Evolutionary conservation across 441 rosid species (phyloP), one percentile per base, ranked within the genome.

Genomic region (Syzygium malaccense): DNA sequence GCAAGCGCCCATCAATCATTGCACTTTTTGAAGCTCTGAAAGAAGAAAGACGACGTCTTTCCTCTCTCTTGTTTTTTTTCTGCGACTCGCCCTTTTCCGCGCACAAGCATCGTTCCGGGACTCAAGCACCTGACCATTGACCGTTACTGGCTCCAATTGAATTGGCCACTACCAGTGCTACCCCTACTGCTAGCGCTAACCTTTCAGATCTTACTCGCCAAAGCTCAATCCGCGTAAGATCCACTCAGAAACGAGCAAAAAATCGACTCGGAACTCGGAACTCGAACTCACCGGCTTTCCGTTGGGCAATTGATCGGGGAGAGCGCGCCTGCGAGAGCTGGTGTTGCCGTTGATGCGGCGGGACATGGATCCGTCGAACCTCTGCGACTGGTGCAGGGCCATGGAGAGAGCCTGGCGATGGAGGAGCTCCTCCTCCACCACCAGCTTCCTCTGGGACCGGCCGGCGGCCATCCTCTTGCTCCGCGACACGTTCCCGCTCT

Each of bases 331-430:
- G 89, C 97, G 93, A 26, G 98, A 95, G 90, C 97, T 95, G 26
- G 98, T 94, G 80, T 98, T 95, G 55, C 85, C 88, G 90, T 98
- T 99, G 90, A 95, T 94, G 88, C 99, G 93, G 88, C 98, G 93
- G n/a, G 99, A 98, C 96, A 98, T 96, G 94, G 99, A 98, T 93
- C 99, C 99, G 20, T 98, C 99, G 75, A 95, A 95, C 92, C 99
- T 92, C 94, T 96, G 99, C 87, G 99, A 98, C 90, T 98, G 99
- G 55, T 97, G 98, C 86, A 95, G 93, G 26, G 93, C 98, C 98
- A 95, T 93, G 55, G 98, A 95, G 55, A 95, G 88, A 91, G 96
- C 96, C 92, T 95, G 96, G 87, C 94, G 93, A 87, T 95, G 98
- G 90, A 94, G 88, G 33, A 93, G 64, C 92, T 95, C 98, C 89